Conservation (phyloP, 208 protist genomes). For the Acanthamoeba divionensis region DNA sequence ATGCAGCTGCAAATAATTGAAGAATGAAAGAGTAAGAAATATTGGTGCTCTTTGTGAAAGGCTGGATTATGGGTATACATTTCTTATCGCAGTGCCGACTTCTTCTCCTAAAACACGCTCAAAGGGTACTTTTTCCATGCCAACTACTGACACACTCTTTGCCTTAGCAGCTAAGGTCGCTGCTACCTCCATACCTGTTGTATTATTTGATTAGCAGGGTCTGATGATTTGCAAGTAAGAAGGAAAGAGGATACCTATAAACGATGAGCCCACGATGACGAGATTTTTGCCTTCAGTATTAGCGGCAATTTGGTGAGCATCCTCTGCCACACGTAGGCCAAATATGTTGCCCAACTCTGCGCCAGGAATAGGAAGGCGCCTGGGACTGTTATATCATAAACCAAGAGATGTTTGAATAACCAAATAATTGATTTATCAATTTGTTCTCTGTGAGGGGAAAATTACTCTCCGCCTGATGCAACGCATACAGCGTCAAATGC, state of each 20-base stretch:
- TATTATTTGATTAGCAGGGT: background rate
- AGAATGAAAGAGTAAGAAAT: background rate
- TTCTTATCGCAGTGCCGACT: slow-evolving; percentile 54
- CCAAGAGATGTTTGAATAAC: background rate
- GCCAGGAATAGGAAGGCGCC: background rate
- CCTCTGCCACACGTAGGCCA: slow-evolving; percentile 28
- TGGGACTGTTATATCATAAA: background rate
- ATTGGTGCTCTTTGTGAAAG: background rate
- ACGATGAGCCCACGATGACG: slow-evolving; percentile 57
- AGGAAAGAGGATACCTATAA: slow-evolving; percentile 34
- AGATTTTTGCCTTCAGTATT: slow-evolving; percentile 53
- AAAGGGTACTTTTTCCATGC: slow-evolving; percentile 64
- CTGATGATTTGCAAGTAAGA: background rate
- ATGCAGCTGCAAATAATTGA: slow-evolving; percentile 14
- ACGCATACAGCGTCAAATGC: slow-evolving; percentile 24
- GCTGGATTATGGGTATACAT: background rate
- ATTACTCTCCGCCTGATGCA: slow-evolving; percentile 51
- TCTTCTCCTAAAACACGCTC: slow-evolving; percentile 56
- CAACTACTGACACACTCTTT: slow-evolving; percentile 55
- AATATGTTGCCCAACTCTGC: background rate
- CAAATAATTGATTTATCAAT: background rate
- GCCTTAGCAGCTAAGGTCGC: slow-evolving; percentile 34
- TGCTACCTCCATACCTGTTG: slow-evolving; percentile 45
- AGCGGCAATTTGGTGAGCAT: slow-evolving; percentile 1
- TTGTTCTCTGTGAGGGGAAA: background rate